These are phyloP conservation scores for Austroboletus novae-zelandiae DNA, from an alignment of 1,284 basidiomycete species.

Conservation along the genomic window DNA sequence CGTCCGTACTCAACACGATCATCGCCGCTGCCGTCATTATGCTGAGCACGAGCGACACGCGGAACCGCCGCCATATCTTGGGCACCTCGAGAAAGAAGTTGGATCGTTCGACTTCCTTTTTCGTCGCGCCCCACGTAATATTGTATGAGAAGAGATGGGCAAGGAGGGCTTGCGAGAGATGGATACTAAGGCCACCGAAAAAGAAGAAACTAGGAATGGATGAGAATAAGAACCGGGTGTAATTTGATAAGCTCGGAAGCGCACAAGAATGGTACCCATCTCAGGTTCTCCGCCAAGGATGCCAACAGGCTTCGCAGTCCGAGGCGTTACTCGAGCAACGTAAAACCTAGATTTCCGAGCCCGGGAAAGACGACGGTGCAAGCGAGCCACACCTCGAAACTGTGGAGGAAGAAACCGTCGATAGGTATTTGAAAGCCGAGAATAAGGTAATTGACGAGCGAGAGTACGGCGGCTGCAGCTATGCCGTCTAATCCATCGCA, in stretches of 20 bases:
- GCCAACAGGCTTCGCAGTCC: conserved; percentile 53
- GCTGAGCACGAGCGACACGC: conserved; percentile 59
- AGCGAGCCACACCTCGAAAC: conserved; percentile 76
- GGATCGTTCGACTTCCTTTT: conserved; percentile 76
- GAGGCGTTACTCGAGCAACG: conserved; percentile 74
- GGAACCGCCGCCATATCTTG: conserved; percentile 60
- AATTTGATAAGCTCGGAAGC: conserved; percentile 28
- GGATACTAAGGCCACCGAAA: conserved; percentile 77
- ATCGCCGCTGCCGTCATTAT: conserved; percentile 48
- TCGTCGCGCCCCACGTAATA: conserved; percentile 81
- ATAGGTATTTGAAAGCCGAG: conserved; percentile 62
- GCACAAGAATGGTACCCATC: conserved; percentile 79
- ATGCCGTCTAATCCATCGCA: conserved; percentile 57
- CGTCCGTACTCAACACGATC: conserved; percentile 49
- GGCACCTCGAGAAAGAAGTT: conserved; percentile 90
- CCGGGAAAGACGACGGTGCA: conserved; percentile 75
- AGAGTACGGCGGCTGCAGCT: conserved; percentile 62
- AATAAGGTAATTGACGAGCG: conserved; percentile 70
- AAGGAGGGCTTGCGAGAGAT: conserved; percentile 69
- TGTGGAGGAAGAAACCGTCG: conserved; percentile 68
- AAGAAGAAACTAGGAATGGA: conserved; percentile 67
- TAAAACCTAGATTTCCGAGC: conserved; percentile 69
- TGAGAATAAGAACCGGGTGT: conserved; percentile 33
- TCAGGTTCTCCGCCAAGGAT: conserved; percentile 59
- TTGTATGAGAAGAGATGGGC: conserved; percentile 83